Percentiles rank a stretch among this genome's conserved stretches.
phyloP scores from a whole-genome alignment of 495 filamentous ascomycete species.

The Achaetomiella virescens region DNA sequence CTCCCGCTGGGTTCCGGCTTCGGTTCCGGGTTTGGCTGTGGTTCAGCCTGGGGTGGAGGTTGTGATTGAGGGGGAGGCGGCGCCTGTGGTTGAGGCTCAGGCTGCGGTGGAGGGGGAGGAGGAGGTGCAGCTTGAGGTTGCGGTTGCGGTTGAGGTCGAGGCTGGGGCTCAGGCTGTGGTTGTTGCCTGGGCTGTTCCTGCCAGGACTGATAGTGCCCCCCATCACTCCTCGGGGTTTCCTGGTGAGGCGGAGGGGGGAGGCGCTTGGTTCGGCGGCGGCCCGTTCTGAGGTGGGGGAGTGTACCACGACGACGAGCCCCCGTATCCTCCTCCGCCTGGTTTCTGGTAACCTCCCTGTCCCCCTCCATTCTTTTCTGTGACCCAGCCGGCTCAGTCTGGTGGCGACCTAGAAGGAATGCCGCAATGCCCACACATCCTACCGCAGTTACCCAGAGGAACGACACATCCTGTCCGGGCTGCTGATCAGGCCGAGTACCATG shows the following conservation, averaged over 20 bases:
- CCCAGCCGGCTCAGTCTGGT: neutral
- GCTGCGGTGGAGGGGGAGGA: neutral
- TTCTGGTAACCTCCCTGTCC: conserved; percentile 17
- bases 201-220: conserved; percentile 37
- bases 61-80: conserved; percentile 19
- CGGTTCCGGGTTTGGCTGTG: neutral
- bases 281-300: conserved; percentile 31
- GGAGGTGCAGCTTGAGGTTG: conserved; percentile 1
- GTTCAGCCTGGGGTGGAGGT: conserved; percentile 22
- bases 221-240: conserved; percentile 24
- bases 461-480: conserved; percentile 26
- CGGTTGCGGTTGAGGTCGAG: conserved; percentile 15
- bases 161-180: conserved; percentile 16
- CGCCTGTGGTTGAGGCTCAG: neutral
- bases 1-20: conserved; percentile 15
- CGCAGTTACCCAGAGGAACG: neutral
- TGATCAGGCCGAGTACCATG: conserved; percentile 53
- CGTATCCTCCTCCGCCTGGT: conserved; percentile 13
- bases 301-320: conserved; percentile 21
- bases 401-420: conserved; percentile 11
- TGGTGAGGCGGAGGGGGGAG: conserved; percentile 31
- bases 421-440: conserved; percentile 7
- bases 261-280: conserved; percentile 37
- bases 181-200: conserved; percentile 31
- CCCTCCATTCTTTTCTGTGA: neutral